Evolutionary conservation across 257 asterid species (phyloP).

Genomic region (Solanum ahanhuiri): DNA sequence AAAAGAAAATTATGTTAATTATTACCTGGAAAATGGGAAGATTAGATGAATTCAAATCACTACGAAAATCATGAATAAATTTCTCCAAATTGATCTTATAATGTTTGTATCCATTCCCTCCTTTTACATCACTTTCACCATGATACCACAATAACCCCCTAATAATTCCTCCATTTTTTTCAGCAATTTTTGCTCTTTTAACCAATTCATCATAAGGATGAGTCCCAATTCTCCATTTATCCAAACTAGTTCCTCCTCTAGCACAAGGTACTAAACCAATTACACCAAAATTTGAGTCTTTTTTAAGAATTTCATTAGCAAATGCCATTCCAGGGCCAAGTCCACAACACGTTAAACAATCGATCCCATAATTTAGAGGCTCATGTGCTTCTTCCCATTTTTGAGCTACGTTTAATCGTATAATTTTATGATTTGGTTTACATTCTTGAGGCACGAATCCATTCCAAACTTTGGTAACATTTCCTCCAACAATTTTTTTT

Average conservation of each 20-base stretch:
- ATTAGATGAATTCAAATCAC: slow-evolving; percentile 6
- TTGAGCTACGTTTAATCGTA: slow-evolving; percentile 3
- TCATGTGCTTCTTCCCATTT: slow-evolving; percentile 29
- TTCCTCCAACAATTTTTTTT: neutral
- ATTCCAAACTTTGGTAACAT: slow-evolving; percentile 10
- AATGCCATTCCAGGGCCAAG: slow-evolving; percentile 42
- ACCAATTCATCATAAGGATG: slow-evolving; percentile 9
- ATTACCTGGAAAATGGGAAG: slow-evolving; percentile 3
- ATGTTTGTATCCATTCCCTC: neutral
- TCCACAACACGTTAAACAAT: slow-evolving; percentile 18
- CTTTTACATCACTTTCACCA: slow-evolving; percentile 24
- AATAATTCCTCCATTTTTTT: slow-evolving; percentile 15
- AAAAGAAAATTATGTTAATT: neutral
- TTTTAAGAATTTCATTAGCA: slow-evolving; percentile 17
- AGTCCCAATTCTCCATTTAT: slow-evolving; percentile 15
- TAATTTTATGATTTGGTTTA: neutral
- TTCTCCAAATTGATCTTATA: slow-evolving; percentile 4
- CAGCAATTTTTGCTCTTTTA: slow-evolving; percentile 10
- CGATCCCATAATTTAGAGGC: slow-evolving; percentile 26
- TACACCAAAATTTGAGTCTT: neutral
- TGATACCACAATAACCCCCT: slow-evolving; percentile 34
- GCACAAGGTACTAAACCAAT: slow-evolving; percentile 40
- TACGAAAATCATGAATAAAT: slow-evolving; percentile 11
- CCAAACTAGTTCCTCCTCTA: slow-evolving; percentile 21
- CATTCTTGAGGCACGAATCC: slow-evolving; percentile 16